These are phyloP conservation scores for Rhodofomes roseus DNA, from an alignment of 1,284 basidiomycete species.

Conservation along the genomic window DNA sequence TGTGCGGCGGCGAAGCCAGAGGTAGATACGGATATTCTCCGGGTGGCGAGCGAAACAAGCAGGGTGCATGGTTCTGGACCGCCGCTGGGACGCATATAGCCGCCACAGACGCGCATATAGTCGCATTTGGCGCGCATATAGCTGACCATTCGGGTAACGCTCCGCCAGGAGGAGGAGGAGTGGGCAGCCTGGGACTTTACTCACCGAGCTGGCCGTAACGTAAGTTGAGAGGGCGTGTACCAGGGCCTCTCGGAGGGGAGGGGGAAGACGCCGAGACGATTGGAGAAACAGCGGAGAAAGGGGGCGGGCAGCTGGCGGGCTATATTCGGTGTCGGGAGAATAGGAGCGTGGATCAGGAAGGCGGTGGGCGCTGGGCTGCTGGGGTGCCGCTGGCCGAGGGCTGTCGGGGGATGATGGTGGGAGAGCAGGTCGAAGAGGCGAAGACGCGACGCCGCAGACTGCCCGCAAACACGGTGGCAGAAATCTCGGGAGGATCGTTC, in stretches of 20 bases:
- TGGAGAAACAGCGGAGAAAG: conserved; percentile 9
- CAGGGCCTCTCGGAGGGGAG: not conserved
- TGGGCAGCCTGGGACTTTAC: not conserved
- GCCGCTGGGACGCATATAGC: not conserved
- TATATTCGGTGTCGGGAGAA: conserved; percentile 5
- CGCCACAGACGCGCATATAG: not conserved
- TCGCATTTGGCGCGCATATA: not conserved
- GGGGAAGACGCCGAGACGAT: conserved; percentile 1
- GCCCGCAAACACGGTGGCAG: conserved; percentile 11
- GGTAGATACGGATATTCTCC: conserved; percentile 4
- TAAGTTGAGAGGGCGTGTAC: not conserved
- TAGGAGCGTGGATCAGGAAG: conserved; percentile 1
- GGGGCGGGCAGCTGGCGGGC: not conserved
- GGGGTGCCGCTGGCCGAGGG: not conserved
- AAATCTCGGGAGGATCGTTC: conserved; percentile 26
- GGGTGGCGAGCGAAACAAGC: not conserved
- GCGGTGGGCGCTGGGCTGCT: not conserved
- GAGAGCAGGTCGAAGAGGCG: conserved; percentile 9
- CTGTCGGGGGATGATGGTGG: conserved; percentile 2
- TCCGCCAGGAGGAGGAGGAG: not conserved
- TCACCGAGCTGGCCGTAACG: not conserved
- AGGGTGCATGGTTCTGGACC: not conserved
- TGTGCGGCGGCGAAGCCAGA: not conserved
- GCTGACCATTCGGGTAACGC: not conserved
- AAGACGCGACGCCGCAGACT: not conserved